Evolutionary conservation across 2,329 filamentous ascomycete genomes (phyloP).

Genomic region (Emmonsia crescens): DNA sequence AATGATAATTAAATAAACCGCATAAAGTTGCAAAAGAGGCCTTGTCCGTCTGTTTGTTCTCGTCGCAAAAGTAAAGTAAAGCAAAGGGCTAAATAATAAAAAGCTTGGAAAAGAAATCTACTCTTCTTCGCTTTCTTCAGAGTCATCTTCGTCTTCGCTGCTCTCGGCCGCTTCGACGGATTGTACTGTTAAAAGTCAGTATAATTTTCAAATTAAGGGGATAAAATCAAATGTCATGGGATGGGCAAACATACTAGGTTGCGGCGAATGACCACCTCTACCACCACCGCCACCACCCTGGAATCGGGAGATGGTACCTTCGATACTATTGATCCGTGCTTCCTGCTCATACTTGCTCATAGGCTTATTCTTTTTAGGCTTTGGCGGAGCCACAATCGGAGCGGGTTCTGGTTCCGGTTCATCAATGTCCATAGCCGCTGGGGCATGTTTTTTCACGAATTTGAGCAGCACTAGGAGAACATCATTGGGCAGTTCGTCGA

Average conservation of each 20-base stretch:
- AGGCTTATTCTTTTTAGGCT: slow-evolving; percentile 42
- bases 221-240: background rate
- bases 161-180: slow-evolving; percentile 35
- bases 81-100: background rate
- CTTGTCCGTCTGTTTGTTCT: background rate
- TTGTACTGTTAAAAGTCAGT: slow-evolving; percentile 18
- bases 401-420: slow-evolving; percentile 25
- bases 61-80: background rate
- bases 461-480: slow-evolving; percentile 36
- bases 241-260: slow-evolving; percentile 20
- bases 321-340: slow-evolving; percentile 39
- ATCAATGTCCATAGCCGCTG: slow-evolving; percentile 33
- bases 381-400: slow-evolving; percentile 27
- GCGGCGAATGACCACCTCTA: slow-evolving; percentile 25
- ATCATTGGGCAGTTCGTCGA: slow-evolving; percentile 39
- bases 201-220: too few relatives aligned
- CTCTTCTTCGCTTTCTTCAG: slow-evolving; percentile 41
- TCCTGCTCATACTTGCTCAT: slow-evolving; percentile 44
- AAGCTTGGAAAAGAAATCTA: slow-evolving; percentile 16
- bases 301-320: slow-evolving; percentile 37
- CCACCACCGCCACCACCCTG: slow-evolving; percentile 29
- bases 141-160: slow-evolving; percentile 39
- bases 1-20: background rate
- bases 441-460: slow-evolving; percentile 38
- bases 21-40: background rate